Base-by-base conservation (phyloP, 352 stramenopile genomes). In the Pythium dissimile region DNA sequence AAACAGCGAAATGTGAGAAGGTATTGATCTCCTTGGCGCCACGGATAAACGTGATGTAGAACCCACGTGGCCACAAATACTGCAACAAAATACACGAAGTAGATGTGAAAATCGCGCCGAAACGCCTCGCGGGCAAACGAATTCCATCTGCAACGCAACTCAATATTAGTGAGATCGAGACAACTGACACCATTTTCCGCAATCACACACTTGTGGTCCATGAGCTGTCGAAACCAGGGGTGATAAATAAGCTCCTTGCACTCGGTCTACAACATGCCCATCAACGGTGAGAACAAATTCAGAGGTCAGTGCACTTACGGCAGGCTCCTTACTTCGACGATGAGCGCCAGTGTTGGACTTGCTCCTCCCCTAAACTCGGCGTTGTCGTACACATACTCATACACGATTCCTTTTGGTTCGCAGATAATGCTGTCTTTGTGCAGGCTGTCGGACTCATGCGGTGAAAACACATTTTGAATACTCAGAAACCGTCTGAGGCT, bases 311-410 rank as follows among this genome's bases (percentile, higher is more conserved):
- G 9, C 27, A 21, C 18, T 21, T 18, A 42, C 13, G 1, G 31
- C 16, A 31, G 9, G 11, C 9, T 7, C 13, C 59, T 7, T 54
- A 92, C 83, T 69, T 91, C 61, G 0, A 89, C 52, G 16, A 92
- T 84, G 10, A 88, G 51, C 34, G 60, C 59, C 16, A 92, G 50
- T 10, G 83, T 89, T 23, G 77, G 75, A 35, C 83, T 91, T 4
- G 62, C 54, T 2, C 79, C 66, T 27, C 78, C 77, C 0, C 75
- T 66, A 31, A 86, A 85, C 54, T 92, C 83, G 21, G 82, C 77
- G 39, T 88, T 69, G 30, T 92, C 80, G 51, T 91, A 92, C n/a
- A 82, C 55, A 44, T 91, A 92, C 59, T 92, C 83, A 60, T 89
- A 91, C 35, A 92, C 50, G 41, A 92, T 88, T 13, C 80, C 83